A percentile compares a stretch with the other conserved stretches of the same genome.
phyloP scores from a whole-genome alignment of 805 yeast species.

The Metschnikowia borealis region DNA sequence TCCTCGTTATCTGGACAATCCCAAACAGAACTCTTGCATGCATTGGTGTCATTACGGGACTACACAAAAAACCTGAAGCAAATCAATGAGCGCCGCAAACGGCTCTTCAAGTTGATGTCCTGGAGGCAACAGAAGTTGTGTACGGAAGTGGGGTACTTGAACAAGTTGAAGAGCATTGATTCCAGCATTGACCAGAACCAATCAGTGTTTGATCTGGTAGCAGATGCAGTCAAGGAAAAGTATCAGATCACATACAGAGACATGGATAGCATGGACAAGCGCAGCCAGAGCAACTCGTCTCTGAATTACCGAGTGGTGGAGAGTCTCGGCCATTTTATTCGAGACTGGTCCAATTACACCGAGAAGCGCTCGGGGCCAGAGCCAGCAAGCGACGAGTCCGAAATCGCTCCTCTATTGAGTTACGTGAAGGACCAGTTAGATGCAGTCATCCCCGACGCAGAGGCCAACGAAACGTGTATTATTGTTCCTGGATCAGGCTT shows the following conservation, averaged over 20 bases:
- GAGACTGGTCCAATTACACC: slow-evolving; percentile 63
- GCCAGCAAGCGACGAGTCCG: slow-evolving; percentile 36
- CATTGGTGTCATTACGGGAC: slow-evolving; percentile 45
- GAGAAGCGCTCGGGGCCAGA: background rate
- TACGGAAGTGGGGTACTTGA: slow-evolving; percentile 48
- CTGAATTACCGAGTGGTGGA: slow-evolving; percentile 52
- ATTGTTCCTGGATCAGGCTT: slow-evolving; percentile 87
- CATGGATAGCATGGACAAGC: slow-evolving; percentile 3
- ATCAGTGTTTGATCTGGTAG: slow-evolving; percentile 42
- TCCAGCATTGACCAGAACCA: slow-evolving; percentile 45
- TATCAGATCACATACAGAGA: slow-evolving; percentile 43
- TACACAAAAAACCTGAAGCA: slow-evolving; percentile 38
- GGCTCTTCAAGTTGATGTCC: slow-evolving; percentile 44
- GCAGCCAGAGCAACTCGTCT: slow-evolving; percentile 14
- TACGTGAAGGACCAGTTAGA: slow-evolving; percentile 48
- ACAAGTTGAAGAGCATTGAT: slow-evolving; percentile 51
- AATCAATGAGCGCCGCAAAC: slow-evolving; percentile 45
- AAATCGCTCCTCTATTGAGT: slow-evolving; percentile 49
- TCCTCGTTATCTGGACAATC: slow-evolving; percentile 19
- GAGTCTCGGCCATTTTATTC: slow-evolving; percentile 65
- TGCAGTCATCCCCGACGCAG: slow-evolving; percentile 22
- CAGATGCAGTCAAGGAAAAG: slow-evolving; percentile 36
- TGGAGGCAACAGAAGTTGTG: slow-evolving; percentile 56
- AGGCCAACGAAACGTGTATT: slow-evolving; percentile 42
- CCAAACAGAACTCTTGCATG: slow-evolving; percentile 32